Base-by-base conservation (phyloP, 164 flowering plant species). In the Liriodendron chinense region DNA sequence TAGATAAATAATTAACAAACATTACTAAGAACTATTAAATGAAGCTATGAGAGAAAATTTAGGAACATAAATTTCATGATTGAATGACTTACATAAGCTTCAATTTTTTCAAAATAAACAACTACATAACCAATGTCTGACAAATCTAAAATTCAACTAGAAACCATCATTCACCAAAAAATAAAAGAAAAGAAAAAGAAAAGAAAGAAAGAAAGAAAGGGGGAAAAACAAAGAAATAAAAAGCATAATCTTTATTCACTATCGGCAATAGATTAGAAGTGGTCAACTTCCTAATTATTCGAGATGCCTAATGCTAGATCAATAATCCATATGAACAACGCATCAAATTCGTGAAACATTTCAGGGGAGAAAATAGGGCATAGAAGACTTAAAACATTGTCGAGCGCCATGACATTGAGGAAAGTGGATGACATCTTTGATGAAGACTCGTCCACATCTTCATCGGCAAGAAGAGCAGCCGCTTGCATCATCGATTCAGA, bases 401-500 rank as follows among this genome's bases (percentile, higher is more conserved):
- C 99, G 12, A 96, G 91, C n/a, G 91, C 97, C 10, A 96, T 93
- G 47, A 89, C 97, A 74, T 96, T 96, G 63, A 96, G 91, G 77
- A 96, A 96, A 77, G 96, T 89, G 68, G 97, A 82, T 9, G 85
- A 18, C 23, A 96, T 84, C 69, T 75, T 81, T 1, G 94, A 86
- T 12, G 90, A 77, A 0, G 78, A 77, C 7, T n/a, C n/a, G n/a
- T n/a, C n/a, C n/a, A n/a, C n/a, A n/a, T n/a, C n/a, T n/a, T n/a
- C n/a, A n/a, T n/a, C 99, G 65, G 97, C 93, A 12, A 96, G 93
- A 77, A 96, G 56, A 22, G 97, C 80, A 22, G 90, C 70, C 1
- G 94, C 99, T 77, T 96, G 98, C 74, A 89, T 75, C 94, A 96
- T 96, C 75, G 97, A 83, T 12, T 94, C 98, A 0, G 98, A 87